Conservation (phyloP, 768 basidiomycete species). For the Kwoniella sp. region DNA sequence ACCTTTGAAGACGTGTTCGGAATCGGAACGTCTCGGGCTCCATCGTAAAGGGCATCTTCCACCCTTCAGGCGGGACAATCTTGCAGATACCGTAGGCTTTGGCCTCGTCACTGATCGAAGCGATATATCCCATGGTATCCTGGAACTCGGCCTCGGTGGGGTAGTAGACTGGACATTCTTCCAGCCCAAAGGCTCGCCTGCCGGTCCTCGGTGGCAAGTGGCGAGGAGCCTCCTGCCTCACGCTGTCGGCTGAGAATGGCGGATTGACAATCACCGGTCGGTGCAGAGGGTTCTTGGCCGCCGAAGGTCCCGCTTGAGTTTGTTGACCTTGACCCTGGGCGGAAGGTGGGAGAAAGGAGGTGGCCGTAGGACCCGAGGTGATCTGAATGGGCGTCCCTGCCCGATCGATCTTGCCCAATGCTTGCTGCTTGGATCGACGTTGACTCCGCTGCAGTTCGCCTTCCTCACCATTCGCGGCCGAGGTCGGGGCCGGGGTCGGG, state of each 20-base stretch:
- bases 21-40: slow-evolving; percentile 93
- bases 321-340: slow-evolving; percentile 8
- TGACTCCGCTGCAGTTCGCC: slow-evolving; percentile 35
- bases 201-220: slow-evolving; percentile 31
- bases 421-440: slow-evolving; percentile 41
- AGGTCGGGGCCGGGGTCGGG: too few species aligned
- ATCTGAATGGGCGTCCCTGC: slow-evolving; percentile 17
- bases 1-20: slow-evolving; percentile 85
- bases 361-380: slow-evolving; percentile 20
- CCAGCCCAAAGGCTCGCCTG: slow-evolving; percentile 69
- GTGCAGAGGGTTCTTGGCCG: slow-evolving; percentile 37
- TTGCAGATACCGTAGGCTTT: slow-evolving; percentile 86
- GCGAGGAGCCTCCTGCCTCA: slow-evolving; percentile 38
- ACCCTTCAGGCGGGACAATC: slow-evolving; percentile 83
- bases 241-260: slow-evolving; percentile 32
- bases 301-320: slow-evolving; percentile 20
- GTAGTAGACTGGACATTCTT: slow-evolving; percentile 83
- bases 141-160: slow-evolving; percentile 87
- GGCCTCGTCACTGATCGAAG: slow-evolving; percentile 61
- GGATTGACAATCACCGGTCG: slow-evolving; percentile 31
- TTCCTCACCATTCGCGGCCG: slow-evolving; percentile 7
- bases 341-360: slow-evolving; percentile 30
- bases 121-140: slow-evolving; percentile 91
- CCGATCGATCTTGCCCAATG: slow-evolving; percentile 37
- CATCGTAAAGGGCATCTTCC: slow-evolving; percentile 94